phyloP scores from a whole-genome alignment of 306 rosid species.

The Sindora glabra region DNA sequence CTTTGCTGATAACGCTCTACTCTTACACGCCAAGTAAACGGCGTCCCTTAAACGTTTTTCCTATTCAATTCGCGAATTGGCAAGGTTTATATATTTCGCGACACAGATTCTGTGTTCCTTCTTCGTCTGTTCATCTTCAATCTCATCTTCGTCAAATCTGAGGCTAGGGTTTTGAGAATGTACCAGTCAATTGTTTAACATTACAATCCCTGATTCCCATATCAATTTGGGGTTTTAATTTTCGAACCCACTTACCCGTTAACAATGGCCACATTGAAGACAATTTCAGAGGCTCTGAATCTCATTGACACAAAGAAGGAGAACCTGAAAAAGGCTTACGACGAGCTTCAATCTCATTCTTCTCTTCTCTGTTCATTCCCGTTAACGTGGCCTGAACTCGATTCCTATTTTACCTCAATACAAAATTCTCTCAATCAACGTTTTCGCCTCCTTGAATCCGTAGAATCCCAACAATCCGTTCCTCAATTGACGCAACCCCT shows the following conservation, averaged over 20 bases:
- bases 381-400: slow-evolving; percentile 60
- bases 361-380: slow-evolving; percentile 38
- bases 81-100: too few relatives aligned
- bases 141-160: too few relatives aligned
- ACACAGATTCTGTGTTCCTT: too few relatives aligned
- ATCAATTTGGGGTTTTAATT: not conserved
- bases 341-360: slow-evolving; percentile 56
- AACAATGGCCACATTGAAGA: slow-evolving; percentile 32
- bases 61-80: too few relatives aligned
- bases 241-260: not conserved
- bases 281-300: slow-evolving; percentile 47
- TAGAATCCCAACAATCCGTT: slow-evolving; percentile 20
- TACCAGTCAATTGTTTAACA: not conserved
- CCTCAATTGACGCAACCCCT: not conserved
- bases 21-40: too few relatives aligned
- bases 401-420: slow-evolving; percentile 47
- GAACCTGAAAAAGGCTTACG: slow-evolving; percentile 56
- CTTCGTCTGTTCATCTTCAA: too few relatives aligned
- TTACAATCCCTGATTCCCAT: not conserved
- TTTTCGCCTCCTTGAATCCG: slow-evolving; percentile 45
- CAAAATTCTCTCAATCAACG: slow-evolving; percentile 40
- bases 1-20: too few relatives aligned
- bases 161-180: too few relatives aligned
- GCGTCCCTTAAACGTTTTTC: too few relatives aligned
- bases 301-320: slow-evolving; percentile 49